phyloP scores from a whole-genome alignment of 2,329 filamentous ascomycete species.

The Botrytis medusae region DNA sequence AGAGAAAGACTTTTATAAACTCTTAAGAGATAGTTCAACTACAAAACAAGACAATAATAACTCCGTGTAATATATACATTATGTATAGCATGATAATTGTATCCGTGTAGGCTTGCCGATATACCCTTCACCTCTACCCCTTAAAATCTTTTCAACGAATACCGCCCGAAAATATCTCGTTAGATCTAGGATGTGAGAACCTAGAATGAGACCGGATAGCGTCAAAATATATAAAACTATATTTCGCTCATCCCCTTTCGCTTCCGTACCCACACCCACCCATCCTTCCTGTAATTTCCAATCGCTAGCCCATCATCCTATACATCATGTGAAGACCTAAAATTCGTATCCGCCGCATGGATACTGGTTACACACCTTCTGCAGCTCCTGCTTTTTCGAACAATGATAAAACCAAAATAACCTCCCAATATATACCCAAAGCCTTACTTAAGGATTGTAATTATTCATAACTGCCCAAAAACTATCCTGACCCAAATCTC shows the following conservation, averaged over 20 bases:
- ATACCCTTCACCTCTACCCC: not conserved
- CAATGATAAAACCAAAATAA: not conserved
- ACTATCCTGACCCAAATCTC: constrained; percentile 55
- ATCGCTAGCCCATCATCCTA: not conserved
- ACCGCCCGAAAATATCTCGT: not conserved
- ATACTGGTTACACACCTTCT: not conserved
- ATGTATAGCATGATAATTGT: not conserved
- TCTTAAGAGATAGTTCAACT: not conserved
- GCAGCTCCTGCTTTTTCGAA: not conserved
- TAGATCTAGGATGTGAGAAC: not conserved
- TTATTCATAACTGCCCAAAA: constrained; percentile 58
- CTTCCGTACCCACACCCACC: not conserved
- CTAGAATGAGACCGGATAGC: not conserved
- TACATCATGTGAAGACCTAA: not conserved
- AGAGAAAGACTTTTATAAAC: not conserved
- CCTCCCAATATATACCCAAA: not conserved
- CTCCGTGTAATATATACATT: not conserved
- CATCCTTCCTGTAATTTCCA: not conserved
- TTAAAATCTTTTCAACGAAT: not conserved
- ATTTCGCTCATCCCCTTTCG: not conserved
- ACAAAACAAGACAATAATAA: not conserved
- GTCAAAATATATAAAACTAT: not conserved
- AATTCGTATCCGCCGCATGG: not conserved
- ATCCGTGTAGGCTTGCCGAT: not conserved
- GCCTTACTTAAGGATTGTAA: constrained; percentile 27